phyloP scores from a whole-genome alignment of 83 land plant genomes.

The Diphasiastrum complanatum region DNA sequence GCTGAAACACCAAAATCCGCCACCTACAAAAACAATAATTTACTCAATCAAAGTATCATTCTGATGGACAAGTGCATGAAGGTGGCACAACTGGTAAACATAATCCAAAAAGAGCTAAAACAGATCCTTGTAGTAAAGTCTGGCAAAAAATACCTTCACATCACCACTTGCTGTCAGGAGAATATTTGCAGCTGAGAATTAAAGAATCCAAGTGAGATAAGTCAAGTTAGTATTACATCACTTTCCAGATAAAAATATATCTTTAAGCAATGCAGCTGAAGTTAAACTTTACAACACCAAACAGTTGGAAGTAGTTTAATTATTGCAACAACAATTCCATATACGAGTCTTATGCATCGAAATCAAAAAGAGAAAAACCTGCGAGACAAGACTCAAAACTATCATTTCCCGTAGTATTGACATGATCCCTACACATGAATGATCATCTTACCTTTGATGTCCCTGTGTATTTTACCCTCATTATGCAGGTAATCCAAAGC shows the following conservation, averaged over 20 bases:
- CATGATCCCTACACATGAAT: not conserved
- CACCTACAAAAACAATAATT: constrained; percentile 45
- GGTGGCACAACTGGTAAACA: not conserved
- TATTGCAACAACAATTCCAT: too few relatives aligned
- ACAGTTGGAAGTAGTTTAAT: too few relatives aligned
- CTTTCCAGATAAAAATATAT: constrained; percentile 1
- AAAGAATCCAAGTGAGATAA: too few relatives aligned
- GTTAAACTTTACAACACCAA: too few relatives aligned
- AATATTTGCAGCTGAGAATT: constrained; percentile 86
- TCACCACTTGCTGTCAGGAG: constrained; percentile 91
- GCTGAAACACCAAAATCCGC: constrained; percentile 99
- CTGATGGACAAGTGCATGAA: not conserved
- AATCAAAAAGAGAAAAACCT: not conserved
- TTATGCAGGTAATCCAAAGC: constrained; percentile 88
- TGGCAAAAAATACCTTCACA: constrained; percentile 77
- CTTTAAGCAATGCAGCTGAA: not conserved
- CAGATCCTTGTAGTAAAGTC: not conserved
- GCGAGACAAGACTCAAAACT: not conserved
- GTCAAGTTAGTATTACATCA: too few relatives aligned
- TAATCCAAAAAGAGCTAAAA: not conserved
- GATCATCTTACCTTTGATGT: constrained; percentile 74
- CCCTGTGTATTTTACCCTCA: constrained; percentile 98
- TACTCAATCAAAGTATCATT: not conserved
- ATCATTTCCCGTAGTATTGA: not conserved
- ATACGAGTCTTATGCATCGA: too few relatives aligned